These are phyloP conservation scores for Cercis canadensis DNA, from an alignment of 306 rosid species.

Conservation along the genomic window DNA sequence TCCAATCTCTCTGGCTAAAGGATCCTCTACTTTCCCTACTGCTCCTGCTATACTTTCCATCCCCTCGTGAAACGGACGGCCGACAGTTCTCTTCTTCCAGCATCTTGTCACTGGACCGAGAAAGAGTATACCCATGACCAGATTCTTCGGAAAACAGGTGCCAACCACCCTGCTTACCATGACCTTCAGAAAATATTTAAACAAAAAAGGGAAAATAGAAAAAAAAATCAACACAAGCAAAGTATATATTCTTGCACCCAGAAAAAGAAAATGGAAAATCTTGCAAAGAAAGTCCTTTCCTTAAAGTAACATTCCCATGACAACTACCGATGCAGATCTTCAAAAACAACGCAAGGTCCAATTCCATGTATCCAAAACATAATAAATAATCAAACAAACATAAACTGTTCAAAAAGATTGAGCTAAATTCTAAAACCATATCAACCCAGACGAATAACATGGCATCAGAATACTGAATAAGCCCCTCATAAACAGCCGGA, in stretches of 20 bases:
- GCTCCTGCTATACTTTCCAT: constrained; percentile 74
- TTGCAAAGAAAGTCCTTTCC: not conserved
- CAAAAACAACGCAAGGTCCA: constrained; percentile 6
- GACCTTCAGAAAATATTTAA: constrained; percentile 75
- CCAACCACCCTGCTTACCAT: constrained; percentile 96
- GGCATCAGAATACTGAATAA: not conserved
- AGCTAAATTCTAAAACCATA: not conserved
- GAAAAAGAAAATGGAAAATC: constrained; percentile 1
- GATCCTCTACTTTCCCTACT: constrained; percentile 75
- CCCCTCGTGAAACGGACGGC: constrained; percentile 65
- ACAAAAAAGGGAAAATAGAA: constrained; percentile 33
- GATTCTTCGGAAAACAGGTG: constrained; percentile 81
- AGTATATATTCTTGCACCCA: constrained; percentile 37
- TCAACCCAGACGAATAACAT: not conserved
- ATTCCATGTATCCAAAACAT: too few relatives aligned
- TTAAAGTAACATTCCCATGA: not conserved
- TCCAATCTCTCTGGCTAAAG: constrained; percentile 71
- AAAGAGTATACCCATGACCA: constrained; percentile 72
- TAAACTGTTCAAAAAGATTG: not conserved
- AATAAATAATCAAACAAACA: not conserved
- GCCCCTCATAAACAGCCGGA: too few relatives aligned
- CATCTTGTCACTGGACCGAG: constrained; percentile 79
- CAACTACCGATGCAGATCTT: constrained; percentile 46
- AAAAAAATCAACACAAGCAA: constrained; percentile 59
- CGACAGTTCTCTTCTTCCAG: constrained; percentile 69